Evolutionary conservation across 192 early-diverging fungal species (phyloP).

Genomic region (Blastocladiella britannica): DNA sequence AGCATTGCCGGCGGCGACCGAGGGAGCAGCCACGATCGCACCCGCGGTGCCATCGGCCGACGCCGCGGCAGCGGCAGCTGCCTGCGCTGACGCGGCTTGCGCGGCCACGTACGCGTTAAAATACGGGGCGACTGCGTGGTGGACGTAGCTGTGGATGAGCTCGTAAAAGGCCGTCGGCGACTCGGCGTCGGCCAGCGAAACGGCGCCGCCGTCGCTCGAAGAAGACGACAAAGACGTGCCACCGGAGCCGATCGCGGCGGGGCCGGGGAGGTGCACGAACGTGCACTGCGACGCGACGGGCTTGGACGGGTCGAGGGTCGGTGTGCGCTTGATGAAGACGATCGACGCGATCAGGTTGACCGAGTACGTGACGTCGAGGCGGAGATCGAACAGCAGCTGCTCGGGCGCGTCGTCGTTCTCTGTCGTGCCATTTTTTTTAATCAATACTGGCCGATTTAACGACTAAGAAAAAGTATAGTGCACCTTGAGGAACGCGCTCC

Average conservation of each 20-base stretch:
- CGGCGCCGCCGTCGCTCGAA: neutral
- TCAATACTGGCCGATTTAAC: no score
- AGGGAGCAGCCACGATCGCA: neutral
- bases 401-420: neutral
- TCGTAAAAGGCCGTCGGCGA: conserved; percentile 51
- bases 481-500: conserved; percentile 31
- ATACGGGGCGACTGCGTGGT: conserved; percentile 82
- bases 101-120: conserved; percentile 81
- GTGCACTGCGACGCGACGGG: conserved; percentile 64
- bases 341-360: conserved; percentile 51
- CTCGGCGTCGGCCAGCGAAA: conserved; percentile 3
- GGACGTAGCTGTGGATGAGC: conserved; percentile 72
- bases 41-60: conserved; percentile 19
- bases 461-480: neutral
- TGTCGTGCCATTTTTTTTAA: neutral
- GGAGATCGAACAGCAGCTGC: conserved; percentile 32
- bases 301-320: conserved; percentile 46
- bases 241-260: conserved; percentile 8
- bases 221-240: no score
- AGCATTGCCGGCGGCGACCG: neutral
- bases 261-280: conserved; percentile 76
- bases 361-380: conserved; percentile 53
- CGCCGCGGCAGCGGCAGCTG: neutral
- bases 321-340: conserved; percentile 53
- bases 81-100: conserved; percentile 31